These are phyloP conservation scores for Cyclotella kingstonii DNA, from an alignment of 108 stramenopile species.

Conservation along the genomic window DNA sequence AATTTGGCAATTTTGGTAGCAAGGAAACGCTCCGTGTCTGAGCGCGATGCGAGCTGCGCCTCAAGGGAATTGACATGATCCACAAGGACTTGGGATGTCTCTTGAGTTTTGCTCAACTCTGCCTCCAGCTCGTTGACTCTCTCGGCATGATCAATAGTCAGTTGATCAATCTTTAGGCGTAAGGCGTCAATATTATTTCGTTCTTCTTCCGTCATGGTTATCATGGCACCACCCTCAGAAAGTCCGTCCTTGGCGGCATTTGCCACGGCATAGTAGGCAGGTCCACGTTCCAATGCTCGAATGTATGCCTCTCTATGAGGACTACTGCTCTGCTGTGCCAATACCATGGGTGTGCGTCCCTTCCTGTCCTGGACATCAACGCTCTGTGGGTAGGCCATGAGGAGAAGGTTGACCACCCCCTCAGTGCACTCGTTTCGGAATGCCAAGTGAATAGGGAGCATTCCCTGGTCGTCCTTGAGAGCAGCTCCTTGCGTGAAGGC, in stretches of 20 bases:
- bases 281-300: conserved; percentile 61
- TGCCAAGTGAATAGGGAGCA: conserved; percentile 83
- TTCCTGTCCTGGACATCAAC: conserved; percentile 80
- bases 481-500: conserved; percentile 67
- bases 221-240: background rate
- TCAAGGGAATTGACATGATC: conserved; percentile 80
- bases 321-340: conserved; percentile 64
- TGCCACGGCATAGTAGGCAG: conserved; percentile 48
- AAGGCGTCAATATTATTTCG: conserved; percentile 3
- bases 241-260: conserved; percentile 19
- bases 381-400: conserved; percentile 74
- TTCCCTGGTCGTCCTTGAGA: conserved; percentile 83
- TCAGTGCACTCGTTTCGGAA: conserved; percentile 67
- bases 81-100: conserved; percentile 70
- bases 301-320: conserved; percentile 67
- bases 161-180: background rate
- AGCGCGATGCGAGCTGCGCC: conserved; percentile 58
- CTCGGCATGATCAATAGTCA: conserved; percentile 7
- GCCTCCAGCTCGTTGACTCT: conserved; percentile 45
- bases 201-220: conserved; percentile 8
- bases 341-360: conserved; percentile 75
- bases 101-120: conserved; percentile 67
- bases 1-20: conserved; percentile 74
- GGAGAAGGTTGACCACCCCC: conserved; percentile 52
- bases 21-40: conserved; percentile 74